phyloP scores from a whole-genome alignment of 1,139 yeast species.

The Meyerozyma sp. region DNA sequence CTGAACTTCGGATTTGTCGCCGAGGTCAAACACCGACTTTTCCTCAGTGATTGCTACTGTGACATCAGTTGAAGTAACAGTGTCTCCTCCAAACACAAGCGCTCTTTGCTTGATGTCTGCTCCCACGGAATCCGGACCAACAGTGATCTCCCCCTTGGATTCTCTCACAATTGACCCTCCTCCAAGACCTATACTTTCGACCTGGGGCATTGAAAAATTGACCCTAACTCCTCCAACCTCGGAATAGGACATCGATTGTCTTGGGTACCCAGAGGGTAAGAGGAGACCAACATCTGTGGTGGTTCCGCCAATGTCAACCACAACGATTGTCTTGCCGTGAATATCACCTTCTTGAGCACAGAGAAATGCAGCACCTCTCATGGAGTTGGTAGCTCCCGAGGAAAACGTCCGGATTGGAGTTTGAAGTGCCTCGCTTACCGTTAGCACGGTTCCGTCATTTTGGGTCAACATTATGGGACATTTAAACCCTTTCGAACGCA shows the following conservation, averaged over 20 bases:
- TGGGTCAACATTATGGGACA: conserved; percentile 37
- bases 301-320: conserved; percentile 41
- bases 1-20: conserved; percentile 9
- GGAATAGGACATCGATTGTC: conserved; percentile 32
- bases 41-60: conserved; percentile 15
- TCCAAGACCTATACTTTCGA: conserved; percentile 37
- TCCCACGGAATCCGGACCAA: conserved; percentile 42
- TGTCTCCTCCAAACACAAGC: conserved; percentile 32
- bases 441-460: conserved; percentile 38
- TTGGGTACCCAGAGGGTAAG: conserved; percentile 32
- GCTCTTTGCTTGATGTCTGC: conserved; percentile 23
- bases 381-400: conserved; percentile 42
- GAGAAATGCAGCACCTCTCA: conserved; percentile 40
- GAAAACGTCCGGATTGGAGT: conserved; percentile 37
- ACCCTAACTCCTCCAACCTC: conserved; percentile 36
- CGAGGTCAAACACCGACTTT: conserved; percentile 6
- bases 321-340: conserved; percentile 21
- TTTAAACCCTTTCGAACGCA: conserved; percentile 20
- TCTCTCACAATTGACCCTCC: conserved; percentile 38
- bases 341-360: conserved; percentile 22
- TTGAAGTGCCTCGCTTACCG: conserved; percentile 26
- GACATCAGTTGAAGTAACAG: conserved; percentile 30
- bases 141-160: conserved; percentile 13
- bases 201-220: conserved; percentile 42
- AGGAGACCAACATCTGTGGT: conserved; percentile 40